Conservation (phyloP, 2,329 filamentous ascomycete genomes). For the Scolecobasidium constrictum region DNA sequence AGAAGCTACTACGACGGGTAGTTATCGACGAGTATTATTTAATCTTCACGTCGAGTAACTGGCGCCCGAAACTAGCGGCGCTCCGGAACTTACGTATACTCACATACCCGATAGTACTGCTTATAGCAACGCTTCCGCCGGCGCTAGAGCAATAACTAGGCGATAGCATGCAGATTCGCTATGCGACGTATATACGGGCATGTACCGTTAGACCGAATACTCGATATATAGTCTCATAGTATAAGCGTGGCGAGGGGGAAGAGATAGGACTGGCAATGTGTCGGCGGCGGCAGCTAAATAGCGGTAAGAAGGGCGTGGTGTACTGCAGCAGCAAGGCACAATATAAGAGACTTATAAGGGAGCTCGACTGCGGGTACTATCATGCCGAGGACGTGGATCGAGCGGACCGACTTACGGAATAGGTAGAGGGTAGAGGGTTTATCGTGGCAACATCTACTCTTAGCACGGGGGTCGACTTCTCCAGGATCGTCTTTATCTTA, state of each 20-base stretch:
- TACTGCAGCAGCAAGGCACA: constrained; percentile 13
- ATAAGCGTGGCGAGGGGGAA: neutral
- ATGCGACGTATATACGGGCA: constrained; percentile 13
- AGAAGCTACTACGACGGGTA: constrained; percentile 13
- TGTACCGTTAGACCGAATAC: constrained; percentile 11
- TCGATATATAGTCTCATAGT: constrained; percentile 12
- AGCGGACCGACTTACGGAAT: constrained; percentile 11
- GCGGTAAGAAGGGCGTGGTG: constrained; percentile 13
- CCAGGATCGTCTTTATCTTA: constrained; percentile 13
- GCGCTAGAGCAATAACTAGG: constrained; percentile 11
- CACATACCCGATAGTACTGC: constrained; percentile 11
- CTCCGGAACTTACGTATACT: constrained; percentile 13
- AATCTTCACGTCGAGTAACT: constrained; percentile 13
- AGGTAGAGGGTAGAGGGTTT: constrained; percentile 10
- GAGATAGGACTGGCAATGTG: constrained; percentile 9
- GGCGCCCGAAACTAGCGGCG: constrained; percentile 11
- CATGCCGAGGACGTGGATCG: constrained; percentile 9
- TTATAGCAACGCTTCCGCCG: constrained; percentile 13
- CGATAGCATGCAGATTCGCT: constrained; percentile 11
- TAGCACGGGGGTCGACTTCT: constrained; percentile 14
- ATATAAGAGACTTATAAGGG: constrained; percentile 10
- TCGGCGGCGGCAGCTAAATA: constrained; percentile 6
- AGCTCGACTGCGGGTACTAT: constrained; percentile 13
- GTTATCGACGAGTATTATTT: constrained; percentile 16
- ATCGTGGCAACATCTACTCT: constrained; percentile 16